Conservation (phyloP, 2,329 filamentous ascomycete species). For the Mollisiaceae sp. region DNA sequence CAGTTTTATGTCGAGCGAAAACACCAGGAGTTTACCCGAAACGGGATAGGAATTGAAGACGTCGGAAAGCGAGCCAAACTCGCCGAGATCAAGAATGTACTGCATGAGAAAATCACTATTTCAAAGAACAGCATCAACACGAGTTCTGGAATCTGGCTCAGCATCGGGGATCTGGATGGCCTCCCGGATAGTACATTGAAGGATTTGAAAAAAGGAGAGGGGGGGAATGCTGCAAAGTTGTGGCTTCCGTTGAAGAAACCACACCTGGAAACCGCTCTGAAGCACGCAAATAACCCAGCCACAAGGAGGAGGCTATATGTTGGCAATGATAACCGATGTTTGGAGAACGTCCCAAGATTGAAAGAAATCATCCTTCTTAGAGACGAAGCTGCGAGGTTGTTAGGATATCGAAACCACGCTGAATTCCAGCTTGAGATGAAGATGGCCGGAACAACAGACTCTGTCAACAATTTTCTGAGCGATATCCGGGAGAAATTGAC, state of each 20-base stretch:
- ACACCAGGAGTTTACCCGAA: conserved; percentile 73
- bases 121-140: neutral
- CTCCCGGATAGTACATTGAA: conserved; percentile 54
- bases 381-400: conserved; percentile 74
- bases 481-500: conserved; percentile 69
- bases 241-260: conserved; percentile 56
- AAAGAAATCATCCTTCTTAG: conserved; percentile 73
- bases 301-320: conserved; percentile 43
- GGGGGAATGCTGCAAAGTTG: conserved; percentile 51
- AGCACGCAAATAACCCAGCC: conserved; percentile 47
- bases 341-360: conserved; percentile 71
- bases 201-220: conserved; percentile 52
- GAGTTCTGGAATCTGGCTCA: conserved; percentile 53
- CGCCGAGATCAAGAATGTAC: neutral
- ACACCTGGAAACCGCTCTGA: conserved; percentile 52
- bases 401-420: conserved; percentile 77
- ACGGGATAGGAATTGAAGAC: conserved; percentile 57
- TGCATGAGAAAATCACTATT: neutral
- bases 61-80: neutral
- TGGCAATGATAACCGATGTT: conserved; percentile 47
- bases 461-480: conserved; percentile 70
- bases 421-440: conserved; percentile 60
- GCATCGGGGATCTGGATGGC: conserved; percentile 51
- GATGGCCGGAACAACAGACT: conserved; percentile 67
- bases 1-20: conserved; percentile 74